Percentiles rank a stretch among this genome's conserved stretches.
phyloP scores from a whole-genome alignment of 1,284 basidiomycete genomes.

The Irpex lacteus region DNA sequence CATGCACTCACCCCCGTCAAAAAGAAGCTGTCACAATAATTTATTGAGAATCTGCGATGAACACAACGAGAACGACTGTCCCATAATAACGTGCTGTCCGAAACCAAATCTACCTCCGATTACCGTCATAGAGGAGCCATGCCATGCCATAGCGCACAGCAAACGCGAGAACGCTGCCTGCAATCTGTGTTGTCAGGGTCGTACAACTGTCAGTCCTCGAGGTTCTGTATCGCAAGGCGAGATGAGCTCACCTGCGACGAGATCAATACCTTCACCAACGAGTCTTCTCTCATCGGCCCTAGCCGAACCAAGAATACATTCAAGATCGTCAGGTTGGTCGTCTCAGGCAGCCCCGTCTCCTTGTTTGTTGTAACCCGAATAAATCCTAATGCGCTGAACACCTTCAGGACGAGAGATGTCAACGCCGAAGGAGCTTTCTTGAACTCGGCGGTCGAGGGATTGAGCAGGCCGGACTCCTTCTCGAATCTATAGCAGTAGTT shows the following conservation, averaged over 20 bases:
- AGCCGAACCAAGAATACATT: slow-evolving; percentile 78
- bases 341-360: slow-evolving; percentile 52
- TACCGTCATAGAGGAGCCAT: slow-evolving; percentile 85
- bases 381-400: slow-evolving; percentile 61
- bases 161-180: slow-evolving; percentile 78
- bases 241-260: slow-evolving; percentile 56
- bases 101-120: slow-evolving; percentile 55
- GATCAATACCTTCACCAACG: slow-evolving; percentile 72
- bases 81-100: not conserved
- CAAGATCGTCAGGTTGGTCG: slow-evolving; percentile 86
- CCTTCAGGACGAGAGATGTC: slow-evolving; percentile 51
- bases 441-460: slow-evolving; percentile 72
- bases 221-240: not conserved
- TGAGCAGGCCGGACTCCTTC: slow-evolving; percentile 63
- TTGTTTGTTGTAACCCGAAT: slow-evolving; percentile 63
- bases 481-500: slow-evolving; percentile 56
- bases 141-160: slow-evolving; percentile 85
- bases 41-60: not conserved
- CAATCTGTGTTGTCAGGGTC: slow-evolving; percentile 38
- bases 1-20: not conserved
- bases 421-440: slow-evolving; percentile 46
- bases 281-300: slow-evolving; percentile 82
- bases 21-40: not conserved
- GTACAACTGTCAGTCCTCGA: slow-evolving; percentile 5
- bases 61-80: not conserved